Percentiles rank a stretch among this genome's conserved stretches.
phyloP scores from a whole-genome alignment of 2,329 filamentous ascomycete genomes.

The Ceratocystis huliohia region DNA sequence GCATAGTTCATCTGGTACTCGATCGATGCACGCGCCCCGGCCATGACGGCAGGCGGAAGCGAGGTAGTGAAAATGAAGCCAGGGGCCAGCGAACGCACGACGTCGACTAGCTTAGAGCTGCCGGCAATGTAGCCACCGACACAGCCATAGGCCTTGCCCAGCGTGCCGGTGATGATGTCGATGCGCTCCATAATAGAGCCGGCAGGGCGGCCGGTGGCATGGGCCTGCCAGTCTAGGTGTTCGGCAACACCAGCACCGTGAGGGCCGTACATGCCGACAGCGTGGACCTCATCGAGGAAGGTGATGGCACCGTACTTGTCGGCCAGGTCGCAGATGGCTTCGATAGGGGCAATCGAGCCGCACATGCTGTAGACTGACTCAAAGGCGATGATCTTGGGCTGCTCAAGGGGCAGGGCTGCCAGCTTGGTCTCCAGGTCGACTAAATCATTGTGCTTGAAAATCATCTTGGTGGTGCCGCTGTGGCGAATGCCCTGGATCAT shows the following conservation, averaged over 20 bases:
- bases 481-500: conserved; percentile 99
- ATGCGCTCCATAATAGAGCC: conserved; percentile 91
- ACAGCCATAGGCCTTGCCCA: conserved; percentile 95
- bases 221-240: conserved; percentile 86
- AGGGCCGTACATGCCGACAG: conserved; percentile 97
- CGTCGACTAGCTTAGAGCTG: conserved; percentile 73
- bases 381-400: conserved; percentile 96
- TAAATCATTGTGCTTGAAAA: conserved; percentile 98
- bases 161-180: conserved; percentile 93
- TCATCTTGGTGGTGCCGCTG: conserved; percentile 90
- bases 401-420: conserved; percentile 67
- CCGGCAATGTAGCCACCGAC: conserved; percentile 97
- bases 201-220: conserved; percentile 57
- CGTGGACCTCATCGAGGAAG: conserved; percentile 96
- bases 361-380: conserved; percentile 99
- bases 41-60: conserved; percentile 91
- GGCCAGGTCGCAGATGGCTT: conserved; percentile 87
- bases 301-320: conserved; percentile 97
- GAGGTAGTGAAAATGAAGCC: conserved; percentile 99
- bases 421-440: conserved; percentile 84
- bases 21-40: conserved; percentile 79
- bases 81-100: conserved; percentile 83
- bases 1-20: conserved; percentile 81
- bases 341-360: conserved; percentile 89
- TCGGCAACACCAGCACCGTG: conserved; percentile 91